Evolutionary conservation across 2,329 filamentous ascomycete genomes (phyloP).

Genomic region (Xylariomycetidae sp.): DNA sequence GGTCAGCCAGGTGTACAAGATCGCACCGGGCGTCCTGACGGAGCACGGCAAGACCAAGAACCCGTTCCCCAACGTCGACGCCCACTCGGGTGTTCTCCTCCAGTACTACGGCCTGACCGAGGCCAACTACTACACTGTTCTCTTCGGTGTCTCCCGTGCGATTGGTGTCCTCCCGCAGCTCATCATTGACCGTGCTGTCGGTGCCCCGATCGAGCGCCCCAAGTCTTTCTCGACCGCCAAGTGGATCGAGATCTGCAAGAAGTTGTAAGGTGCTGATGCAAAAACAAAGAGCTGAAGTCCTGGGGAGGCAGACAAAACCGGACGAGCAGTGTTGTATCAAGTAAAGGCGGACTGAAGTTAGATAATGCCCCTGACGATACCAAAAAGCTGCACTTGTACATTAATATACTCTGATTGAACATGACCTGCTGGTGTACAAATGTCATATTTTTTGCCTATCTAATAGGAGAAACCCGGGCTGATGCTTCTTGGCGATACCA

Average conservation of each 20-base stretch:
- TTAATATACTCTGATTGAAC: constrained; percentile 19
- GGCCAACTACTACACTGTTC: constrained; percentile 99
- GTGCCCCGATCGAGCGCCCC: constrained; percentile 94
- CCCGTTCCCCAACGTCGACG: constrained; percentile 97
- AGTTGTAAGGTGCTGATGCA: constrained; percentile 59
- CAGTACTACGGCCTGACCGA: constrained; percentile 99
- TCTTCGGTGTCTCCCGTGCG: constrained; percentile 97
- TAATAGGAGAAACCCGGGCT: too few species aligned
- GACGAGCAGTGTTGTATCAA: constrained; percentile 24
- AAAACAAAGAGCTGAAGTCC: constrained; percentile 19
- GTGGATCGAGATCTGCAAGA: constrained; percentile 89
- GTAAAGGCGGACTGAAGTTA: constrained; percentile 19
- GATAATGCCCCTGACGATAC: constrained; percentile 26
- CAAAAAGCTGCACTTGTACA: constrained; percentile 29
- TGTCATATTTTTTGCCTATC: too few species aligned
- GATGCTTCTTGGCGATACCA: too few species aligned
- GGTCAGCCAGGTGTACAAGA: constrained; percentile 99
- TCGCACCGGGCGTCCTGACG: constrained; percentile 92
- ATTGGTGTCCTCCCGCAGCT: constrained; percentile 98
- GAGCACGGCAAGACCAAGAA: constrained; percentile 99
- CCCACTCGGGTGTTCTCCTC: constrained; percentile 97
- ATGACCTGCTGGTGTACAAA: too few species aligned
- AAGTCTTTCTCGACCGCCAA: constrained; percentile 98
- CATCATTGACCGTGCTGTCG: constrained; percentile 97
- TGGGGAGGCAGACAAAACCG: constrained; percentile 25